Percentiles rank a stretch among this genome's conserved stretches.
These are phyloP conservation scores for Candida maesae DNA, from an alignment of 805 yeast species.

Conservation along the genomic window DNA sequence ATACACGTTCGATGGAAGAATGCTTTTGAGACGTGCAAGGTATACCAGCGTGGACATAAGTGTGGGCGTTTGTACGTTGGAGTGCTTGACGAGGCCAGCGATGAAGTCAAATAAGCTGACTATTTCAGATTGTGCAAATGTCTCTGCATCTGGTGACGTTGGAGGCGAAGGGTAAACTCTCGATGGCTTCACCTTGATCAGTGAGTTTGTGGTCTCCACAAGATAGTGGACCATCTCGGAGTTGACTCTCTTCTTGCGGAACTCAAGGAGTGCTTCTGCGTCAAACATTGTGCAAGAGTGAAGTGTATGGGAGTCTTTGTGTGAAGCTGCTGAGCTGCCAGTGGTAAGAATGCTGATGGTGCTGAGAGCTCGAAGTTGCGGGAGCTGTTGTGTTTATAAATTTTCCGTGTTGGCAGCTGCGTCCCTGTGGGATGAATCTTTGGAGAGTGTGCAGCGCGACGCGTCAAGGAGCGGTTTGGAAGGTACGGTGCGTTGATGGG, in stretches of 20 bases:
- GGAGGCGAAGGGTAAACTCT: constrained; percentile 36
- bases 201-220: constrained; percentile 54
- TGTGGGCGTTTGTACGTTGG: constrained; percentile 94
- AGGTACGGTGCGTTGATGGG: constrained; percentile 15
- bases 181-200: constrained; percentile 41
- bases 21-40: constrained; percentile 67
- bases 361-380: background rate
- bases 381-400: constrained; percentile 10
- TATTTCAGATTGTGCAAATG: background rate
- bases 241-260: constrained; percentile 52
- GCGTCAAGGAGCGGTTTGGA: constrained; percentile 10
- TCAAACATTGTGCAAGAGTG: constrained; percentile 34
- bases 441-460: constrained; percentile 9
- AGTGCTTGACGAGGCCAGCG: constrained; percentile 63
- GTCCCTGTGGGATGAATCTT: constrained; percentile 1
- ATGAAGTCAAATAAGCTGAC: constrained; percentile 59
- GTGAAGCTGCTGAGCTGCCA: too few relatives aligned
- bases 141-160: constrained; percentile 29
- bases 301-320: background rate
- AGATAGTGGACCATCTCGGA: constrained; percentile 55
- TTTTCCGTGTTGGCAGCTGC: constrained; percentile 4
- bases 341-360: background rate
- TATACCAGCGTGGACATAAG: constrained; percentile 90
- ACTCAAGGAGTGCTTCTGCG: constrained; percentile 47
- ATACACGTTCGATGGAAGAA: constrained; percentile 81